Evolutionary conservation across 495 filamentous ascomycete genomes (phyloP).

Genomic region (Chaetomium fimeti): DNA sequence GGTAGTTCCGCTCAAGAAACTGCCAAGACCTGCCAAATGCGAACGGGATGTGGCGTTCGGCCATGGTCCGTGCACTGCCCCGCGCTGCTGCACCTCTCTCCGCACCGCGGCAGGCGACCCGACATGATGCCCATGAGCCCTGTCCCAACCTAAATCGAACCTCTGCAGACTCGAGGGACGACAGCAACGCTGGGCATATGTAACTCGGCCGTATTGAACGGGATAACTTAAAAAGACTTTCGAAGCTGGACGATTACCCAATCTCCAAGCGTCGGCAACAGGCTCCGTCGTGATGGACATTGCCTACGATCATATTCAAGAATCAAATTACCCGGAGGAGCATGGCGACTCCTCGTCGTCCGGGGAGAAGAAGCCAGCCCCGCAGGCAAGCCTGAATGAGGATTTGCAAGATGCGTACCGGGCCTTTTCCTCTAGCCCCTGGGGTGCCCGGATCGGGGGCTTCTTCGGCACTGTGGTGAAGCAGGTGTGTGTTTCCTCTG

Average conservation of each 20-base stretch:
- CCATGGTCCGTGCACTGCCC: background rate
- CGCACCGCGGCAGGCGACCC: conserved; percentile 12
- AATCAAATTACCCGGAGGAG: conserved; percentile 69
- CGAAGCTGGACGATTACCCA: background rate
- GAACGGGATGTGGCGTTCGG: background rate
- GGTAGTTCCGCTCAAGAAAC: too few species aligned
- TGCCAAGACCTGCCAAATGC: background rate
- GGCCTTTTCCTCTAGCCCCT: conserved; percentile 84
- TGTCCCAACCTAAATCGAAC: conserved; percentile 18
- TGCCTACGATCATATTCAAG: conserved; percentile 95
- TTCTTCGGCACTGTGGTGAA: conserved; percentile 89
- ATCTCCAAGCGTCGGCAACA: conserved; percentile 10
- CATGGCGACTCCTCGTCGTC: conserved; percentile 42
- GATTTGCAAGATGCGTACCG: conserved; percentile 96
- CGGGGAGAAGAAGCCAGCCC: conserved; percentile 47
- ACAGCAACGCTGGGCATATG: background rate
- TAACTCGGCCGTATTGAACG: background rate
- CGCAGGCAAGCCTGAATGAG: conserved; percentile 66
- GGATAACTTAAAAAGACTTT: background rate
- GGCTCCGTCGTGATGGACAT: conserved; percentile 70
- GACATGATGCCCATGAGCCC: conserved; percentile 23
- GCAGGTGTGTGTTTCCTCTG: conserved; percentile 56
- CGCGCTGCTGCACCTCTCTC: conserved; percentile 2
- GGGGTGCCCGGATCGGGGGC: conserved; percentile 84
- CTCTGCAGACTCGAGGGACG: background rate